Evolutionary conservation across 805 yeast species (phyloP), one percentile per base, ranked within the genome.

Genomic region (Saccharomycopsis microspora): DNA sequence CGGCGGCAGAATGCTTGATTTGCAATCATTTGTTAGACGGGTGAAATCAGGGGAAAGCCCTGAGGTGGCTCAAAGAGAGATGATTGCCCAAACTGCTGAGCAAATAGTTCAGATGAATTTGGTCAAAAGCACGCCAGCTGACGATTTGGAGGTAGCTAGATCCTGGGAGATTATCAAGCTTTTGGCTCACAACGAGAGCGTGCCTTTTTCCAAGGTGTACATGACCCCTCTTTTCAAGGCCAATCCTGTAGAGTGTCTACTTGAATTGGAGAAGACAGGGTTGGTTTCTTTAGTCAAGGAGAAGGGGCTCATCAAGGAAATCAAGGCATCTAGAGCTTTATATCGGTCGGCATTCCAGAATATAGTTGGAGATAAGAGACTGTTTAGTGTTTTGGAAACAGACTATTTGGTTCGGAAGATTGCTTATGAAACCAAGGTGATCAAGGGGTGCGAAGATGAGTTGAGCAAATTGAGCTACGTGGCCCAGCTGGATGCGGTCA

Each of bases 1-100:
- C 31, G 98, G 98, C 27, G 98, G 98, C 39, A 78, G 98, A 53
- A 84, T 90, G 89, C 71, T 88, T 41, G 98, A 93, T 62, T 69
- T 93, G 45, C 96, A 93, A 63, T 82, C 90, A 32, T 88, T 86
- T 64, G 83, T 83, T 1, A 75, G 97, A 60, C 82, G 97, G 45
- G 75, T 93, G 11, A 80, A 80, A 56, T 78, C 90, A 1, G 98
- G 98, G 5, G 98, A 93, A 60, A 60, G 75, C 5, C 94, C 96
- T 2, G 57, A 65, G 6, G 82, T 74, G 45, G 97, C 97, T 0
- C 65, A 87, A 41, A 64, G 72, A 2, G 89, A 86, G 54, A 85
- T 93, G 82, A 74, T 87, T 4, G 72, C 71, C 30, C 96, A 88
- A 63, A 80, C 96, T 0, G 80, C 90, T 4, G 89, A 86, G 57